phyloP scores from a whole-genome alignment of 2,329 filamentous ascomycete genomes.

The Ophiocordyceps camponoti-leonardi region DNA sequence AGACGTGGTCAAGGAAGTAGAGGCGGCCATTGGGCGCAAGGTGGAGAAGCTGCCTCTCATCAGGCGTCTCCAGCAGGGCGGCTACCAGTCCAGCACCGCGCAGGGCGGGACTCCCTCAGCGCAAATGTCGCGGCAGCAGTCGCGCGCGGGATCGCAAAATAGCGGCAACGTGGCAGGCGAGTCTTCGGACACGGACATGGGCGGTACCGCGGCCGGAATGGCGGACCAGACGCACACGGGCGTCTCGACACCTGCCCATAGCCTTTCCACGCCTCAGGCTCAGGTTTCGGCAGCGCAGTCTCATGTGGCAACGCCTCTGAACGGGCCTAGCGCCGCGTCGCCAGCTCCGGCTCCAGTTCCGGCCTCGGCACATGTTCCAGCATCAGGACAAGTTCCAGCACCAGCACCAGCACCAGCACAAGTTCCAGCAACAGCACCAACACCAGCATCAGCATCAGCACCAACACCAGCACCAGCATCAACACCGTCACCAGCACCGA shows the following conservation, averaged over 20 bases:
- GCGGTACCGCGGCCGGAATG: constrained; percentile 43
- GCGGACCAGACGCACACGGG: constrained; percentile 52
- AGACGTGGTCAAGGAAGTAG: constrained; percentile 58
- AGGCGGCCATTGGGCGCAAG: constrained; percentile 50
- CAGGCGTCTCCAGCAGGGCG: constrained; percentile 61
- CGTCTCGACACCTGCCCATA: constrained; percentile 43
- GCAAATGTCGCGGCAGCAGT: constrained; percentile 34
- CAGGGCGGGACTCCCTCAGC: constrained; percentile 3
- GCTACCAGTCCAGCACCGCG: constrained; percentile 40
- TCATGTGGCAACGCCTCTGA: constrained; percentile 36
- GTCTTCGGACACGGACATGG: constrained; percentile 46
- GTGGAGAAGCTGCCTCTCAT: constrained; percentile 48
- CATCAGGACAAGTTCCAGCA: constrained; percentile 1
- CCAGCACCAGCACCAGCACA: constrained; percentile 5
- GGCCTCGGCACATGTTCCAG: background rate
- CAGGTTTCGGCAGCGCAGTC: constrained; percentile 39
- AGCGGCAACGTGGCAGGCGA: constrained; percentile 40
- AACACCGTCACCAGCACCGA: too few relatives aligned
- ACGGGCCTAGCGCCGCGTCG: constrained; percentile 25
- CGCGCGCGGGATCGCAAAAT: constrained; percentile 36
- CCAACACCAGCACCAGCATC: too few relatives aligned
- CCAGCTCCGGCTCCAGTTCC: constrained; percentile 15
- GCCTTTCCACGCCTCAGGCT: constrained; percentile 42
- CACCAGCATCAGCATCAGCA: background rate
- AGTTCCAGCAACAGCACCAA: constrained; percentile 1